A percentile compares a stretch with the other conserved stretches of the same genome.
Conservation (phyloP, 2,329 filamentous ascomycete species). For the Phaeosphaeria sp. region DNA sequence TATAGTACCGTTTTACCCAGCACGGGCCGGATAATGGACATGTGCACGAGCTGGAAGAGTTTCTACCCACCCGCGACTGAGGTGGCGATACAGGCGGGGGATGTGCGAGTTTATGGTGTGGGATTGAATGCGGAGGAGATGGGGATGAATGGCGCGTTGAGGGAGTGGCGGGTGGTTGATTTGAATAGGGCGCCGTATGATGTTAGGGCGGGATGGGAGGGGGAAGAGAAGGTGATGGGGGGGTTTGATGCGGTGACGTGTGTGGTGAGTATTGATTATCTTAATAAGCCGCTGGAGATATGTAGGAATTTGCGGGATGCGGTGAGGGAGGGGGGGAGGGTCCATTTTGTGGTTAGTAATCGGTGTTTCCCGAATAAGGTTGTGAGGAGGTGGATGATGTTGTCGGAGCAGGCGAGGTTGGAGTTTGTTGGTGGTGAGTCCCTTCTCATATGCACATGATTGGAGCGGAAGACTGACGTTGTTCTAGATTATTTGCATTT, state of each 20-base stretch:
- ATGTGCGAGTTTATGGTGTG: conserved; percentile 54
- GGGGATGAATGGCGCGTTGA: conserved; percentile 46
- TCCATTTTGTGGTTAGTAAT: conserved; percentile 61
- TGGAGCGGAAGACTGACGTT: background rate
- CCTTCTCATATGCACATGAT: too few relatives aligned
- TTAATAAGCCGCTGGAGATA: conserved; percentile 55
- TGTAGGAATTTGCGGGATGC: conserved; percentile 50
- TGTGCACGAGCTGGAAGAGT: conserved; percentile 60
- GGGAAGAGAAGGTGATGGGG: conserved; percentile 1
- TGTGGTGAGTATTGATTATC: conserved; percentile 61
- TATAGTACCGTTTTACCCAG: conserved; percentile 54
- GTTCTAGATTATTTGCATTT: conserved; percentile 56
- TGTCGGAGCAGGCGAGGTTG: conserved; percentile 55
- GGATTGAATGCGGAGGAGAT: conserved; percentile 59
- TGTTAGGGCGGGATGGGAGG: conserved; percentile 26
- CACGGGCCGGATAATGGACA: conserved; percentile 55
- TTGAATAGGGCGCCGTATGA: conserved; percentile 51
- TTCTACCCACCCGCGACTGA: conserved; percentile 52
- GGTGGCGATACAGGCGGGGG: conserved; percentile 35
- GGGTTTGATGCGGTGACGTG: conserved; percentile 58
- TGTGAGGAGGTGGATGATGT: conserved; percentile 56
- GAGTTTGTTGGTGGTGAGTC: conserved; percentile 55
- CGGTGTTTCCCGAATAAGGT: conserved; percentile 63
- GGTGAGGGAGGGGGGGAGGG: conserved; percentile 52
- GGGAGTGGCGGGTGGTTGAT: conserved; percentile 47